Evolutionary conservation across 129 eudicot species (phyloP).

Genomic region (Flaveria linearis): DNA sequence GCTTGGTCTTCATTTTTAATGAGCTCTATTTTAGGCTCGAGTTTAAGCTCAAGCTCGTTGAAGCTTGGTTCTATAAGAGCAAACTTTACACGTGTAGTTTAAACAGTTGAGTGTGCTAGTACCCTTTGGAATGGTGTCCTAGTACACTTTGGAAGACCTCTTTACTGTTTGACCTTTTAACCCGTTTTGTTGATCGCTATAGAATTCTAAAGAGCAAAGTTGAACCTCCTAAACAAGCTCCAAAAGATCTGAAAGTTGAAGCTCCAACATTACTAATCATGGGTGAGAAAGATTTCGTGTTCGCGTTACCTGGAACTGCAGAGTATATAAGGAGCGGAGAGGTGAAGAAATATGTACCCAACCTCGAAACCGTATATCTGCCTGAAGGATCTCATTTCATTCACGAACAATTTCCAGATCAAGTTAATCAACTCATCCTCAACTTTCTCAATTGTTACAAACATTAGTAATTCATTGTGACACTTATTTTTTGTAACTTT

Average conservation of each 20-base stretch:
- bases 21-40: too few relatives aligned
- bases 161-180: neutral
- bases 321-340: constrained; percentile 28
- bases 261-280: constrained; percentile 31
- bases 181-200: neutral
- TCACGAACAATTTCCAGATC: constrained; percentile 29
- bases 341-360: constrained; percentile 31
- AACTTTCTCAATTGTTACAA: constrained; percentile 23
- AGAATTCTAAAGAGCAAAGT: constrained; percentile 21
- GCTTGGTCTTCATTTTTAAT: too few relatives aligned
- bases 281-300: constrained; percentile 38
- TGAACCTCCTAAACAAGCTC: constrained; percentile 25
- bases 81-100: too few relatives aligned
- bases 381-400: constrained; percentile 36
- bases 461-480: neutral
- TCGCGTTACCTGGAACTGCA: constrained; percentile 24
- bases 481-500: too few relatives aligned
- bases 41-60: too few relatives aligned
- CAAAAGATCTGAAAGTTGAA: constrained; percentile 21
- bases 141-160: neutral
- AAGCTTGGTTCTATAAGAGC: too few relatives aligned
- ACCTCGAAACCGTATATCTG: constrained; percentile 27
- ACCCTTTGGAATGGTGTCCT: neutral
- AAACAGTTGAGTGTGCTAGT: too few relatives aligned
- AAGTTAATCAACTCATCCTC: constrained; percentile 32